Percentiles rank a stretch among this genome's conserved stretches.
Conservation (phyloP, 495 filamentous ascomycete species). For the Talaromyces borbonicus region DNA sequence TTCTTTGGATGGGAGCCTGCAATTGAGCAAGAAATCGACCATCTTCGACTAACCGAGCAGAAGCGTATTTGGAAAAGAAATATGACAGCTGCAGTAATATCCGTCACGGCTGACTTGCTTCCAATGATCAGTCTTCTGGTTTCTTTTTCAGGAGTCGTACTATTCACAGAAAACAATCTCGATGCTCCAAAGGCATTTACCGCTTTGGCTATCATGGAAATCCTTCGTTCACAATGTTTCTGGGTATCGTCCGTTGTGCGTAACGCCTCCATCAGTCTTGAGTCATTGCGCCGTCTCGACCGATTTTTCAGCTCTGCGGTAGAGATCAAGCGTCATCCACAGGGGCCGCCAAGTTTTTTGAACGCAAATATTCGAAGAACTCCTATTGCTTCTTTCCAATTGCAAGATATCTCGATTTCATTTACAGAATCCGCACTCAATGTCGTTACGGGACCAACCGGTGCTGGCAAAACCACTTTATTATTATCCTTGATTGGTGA, state of each 20-base stretch:
- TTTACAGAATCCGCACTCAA: conserved; percentile 43
- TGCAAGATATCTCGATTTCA: conserved; percentile 36
- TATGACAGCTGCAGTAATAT: conserved; percentile 23
- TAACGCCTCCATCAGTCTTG: conserved; percentile 26
- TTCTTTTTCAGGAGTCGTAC: conserved; percentile 32
- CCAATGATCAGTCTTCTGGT: conserved; percentile 32
- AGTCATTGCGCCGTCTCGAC: conserved; percentile 38
- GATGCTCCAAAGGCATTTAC: conserved; percentile 41
- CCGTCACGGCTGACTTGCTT: conserved; percentile 24
- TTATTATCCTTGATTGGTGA: conserved; percentile 63
- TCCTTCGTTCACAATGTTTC: conserved; percentile 30
- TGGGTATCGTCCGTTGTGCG: conserved; percentile 30
- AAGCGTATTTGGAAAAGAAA: conserved; percentile 35
- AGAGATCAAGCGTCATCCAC: conserved; percentile 28
- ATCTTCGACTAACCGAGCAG: conserved; percentile 33
- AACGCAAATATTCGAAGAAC: conserved; percentile 20
- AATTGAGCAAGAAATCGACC: conserved; percentile 29
- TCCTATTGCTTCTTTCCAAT: conserved; percentile 25
- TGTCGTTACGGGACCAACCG: conserved; percentile 40
- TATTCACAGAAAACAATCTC: conserved; percentile 30
- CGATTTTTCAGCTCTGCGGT: conserved; percentile 32
- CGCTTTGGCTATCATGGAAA: conserved; percentile 33
- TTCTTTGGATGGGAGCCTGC: conserved; percentile 44
- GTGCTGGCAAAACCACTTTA: conserved; percentile 57
- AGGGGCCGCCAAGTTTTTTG: conserved; percentile 29